These are phyloP conservation scores for Sedum album DNA, from an alignment of 164 flowering plant genomes.

Conservation along the genomic window DNA sequence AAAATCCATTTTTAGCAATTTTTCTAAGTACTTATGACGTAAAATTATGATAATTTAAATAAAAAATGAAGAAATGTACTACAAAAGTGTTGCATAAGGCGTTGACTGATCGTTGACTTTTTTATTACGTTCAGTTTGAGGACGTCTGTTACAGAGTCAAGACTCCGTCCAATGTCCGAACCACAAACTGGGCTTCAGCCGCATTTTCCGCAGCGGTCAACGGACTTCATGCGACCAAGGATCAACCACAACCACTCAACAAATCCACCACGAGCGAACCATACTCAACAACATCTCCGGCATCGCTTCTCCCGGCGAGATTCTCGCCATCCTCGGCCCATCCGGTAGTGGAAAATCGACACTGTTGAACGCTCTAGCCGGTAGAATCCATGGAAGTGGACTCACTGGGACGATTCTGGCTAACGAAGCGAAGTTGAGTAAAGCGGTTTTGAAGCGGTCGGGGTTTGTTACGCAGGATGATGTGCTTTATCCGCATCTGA, in stretches of 20 bases:
- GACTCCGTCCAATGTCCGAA: conserved; percentile 19
- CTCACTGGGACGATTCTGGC: conserved; percentile 54
- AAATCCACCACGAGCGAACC: conserved; percentile 28
- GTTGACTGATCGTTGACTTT: background rate
- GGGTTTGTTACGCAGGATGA: conserved; percentile 93
- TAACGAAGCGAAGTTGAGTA: conserved; percentile 31
- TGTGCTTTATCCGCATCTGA: conserved; percentile 73
- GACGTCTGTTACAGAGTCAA: conserved; percentile 55
- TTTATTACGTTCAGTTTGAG: conserved; percentile 40
- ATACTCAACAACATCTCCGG: conserved; percentile 64
- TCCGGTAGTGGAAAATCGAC: conserved; percentile 96
- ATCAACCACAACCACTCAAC: conserved; percentile 2
- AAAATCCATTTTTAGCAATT: too few relatives aligned
- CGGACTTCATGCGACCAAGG: conserved; percentile 8
- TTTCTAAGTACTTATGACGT: too few relatives aligned
- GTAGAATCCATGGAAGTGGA: conserved; percentile 40
- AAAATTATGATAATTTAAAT: background rate
- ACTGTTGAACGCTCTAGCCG: conserved; percentile 64
- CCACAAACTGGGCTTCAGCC: conserved; percentile 9
- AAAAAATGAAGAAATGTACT: too few relatives aligned
- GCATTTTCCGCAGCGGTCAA: conserved; percentile 8
- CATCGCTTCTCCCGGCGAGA: conserved; percentile 65
- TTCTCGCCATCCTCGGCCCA: conserved; percentile 82
- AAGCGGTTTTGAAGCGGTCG: conserved; percentile 29
- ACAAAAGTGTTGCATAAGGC: too few relatives aligned